phyloP scores from a whole-genome alignment of 2,329 filamentous ascomycete genomes.

The Fusarium staphyleae region DNA sequence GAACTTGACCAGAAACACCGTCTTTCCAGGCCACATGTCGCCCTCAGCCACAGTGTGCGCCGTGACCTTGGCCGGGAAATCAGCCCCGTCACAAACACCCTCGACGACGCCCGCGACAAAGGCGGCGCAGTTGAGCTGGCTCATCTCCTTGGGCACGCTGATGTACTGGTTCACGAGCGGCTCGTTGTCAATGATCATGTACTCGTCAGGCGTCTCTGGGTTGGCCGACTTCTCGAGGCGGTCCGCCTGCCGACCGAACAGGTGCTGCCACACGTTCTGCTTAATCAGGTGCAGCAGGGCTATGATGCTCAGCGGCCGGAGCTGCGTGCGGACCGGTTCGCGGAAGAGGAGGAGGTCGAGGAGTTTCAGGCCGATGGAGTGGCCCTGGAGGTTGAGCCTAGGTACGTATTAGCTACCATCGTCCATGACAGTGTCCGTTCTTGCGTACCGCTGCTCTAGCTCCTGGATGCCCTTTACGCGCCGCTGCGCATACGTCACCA shows the following conservation, averaged over 20 bases:
- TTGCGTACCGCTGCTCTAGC: conserved; percentile 80
- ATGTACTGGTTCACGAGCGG: conserved; percentile 95
- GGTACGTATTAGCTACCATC: not conserved
- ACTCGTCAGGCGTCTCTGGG: conserved; percentile 86
- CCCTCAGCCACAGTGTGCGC: conserved; percentile 79
- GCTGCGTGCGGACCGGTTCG: conserved; percentile 72
- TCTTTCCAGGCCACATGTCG: conserved; percentile 95
- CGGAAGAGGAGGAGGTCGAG: conserved; percentile 94
- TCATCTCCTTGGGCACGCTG: conserved; percentile 93
- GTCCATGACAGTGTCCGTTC: too few relatives aligned
- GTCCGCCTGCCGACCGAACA: conserved; percentile 90
- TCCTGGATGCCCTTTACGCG: conserved; percentile 92
- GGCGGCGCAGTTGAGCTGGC: conserved; percentile 92
- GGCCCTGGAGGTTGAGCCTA: conserved; percentile 89
- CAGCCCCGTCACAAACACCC: conserved; percentile 92
- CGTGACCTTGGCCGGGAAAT: conserved; percentile 86
- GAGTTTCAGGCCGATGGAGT: conserved; percentile 90
- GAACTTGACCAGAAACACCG: conserved; percentile 95
- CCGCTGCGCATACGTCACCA: conserved; percentile 93
- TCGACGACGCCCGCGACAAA: conserved; percentile 96
- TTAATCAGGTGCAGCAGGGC: conserved; percentile 95
- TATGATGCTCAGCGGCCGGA: conserved; percentile 86
- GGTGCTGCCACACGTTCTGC: conserved; percentile 87
- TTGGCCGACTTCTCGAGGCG: conserved; percentile 88
- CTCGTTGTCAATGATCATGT: conserved; percentile 99